These are phyloP conservation scores for Chlorella sp. DNA, from an alignment of 139 green algal species.

Conservation along the genomic window DNA sequence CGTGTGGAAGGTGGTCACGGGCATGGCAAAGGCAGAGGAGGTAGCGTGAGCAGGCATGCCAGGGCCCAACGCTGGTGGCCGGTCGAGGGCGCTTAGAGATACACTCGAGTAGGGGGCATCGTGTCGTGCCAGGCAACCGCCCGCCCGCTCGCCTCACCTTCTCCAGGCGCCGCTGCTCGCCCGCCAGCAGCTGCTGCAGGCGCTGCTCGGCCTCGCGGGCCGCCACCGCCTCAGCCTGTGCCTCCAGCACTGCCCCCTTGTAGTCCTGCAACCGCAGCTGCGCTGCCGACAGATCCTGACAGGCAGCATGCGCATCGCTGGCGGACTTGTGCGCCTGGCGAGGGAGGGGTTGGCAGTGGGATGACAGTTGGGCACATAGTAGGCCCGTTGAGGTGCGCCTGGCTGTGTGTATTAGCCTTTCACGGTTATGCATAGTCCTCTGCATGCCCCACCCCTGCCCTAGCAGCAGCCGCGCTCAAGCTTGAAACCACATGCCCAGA, in stretches of 20 bases:
- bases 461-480: neutral
- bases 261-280: no score
- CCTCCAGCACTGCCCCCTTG: neutral
- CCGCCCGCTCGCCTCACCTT: conserved; percentile 2
- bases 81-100: neutral
- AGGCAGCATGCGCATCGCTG: neutral
- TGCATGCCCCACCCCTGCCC: neutral
- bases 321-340: conserved; percentile 3
- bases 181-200: conserved; percentile 30
- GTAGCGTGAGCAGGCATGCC: no score
- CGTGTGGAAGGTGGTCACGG: no score
- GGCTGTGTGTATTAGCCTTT: no score
- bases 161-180: conserved; percentile 19
- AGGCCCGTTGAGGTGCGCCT: no score
- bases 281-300: conserved; percentile 3
- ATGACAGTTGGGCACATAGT: no score
- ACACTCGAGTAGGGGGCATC: no score
- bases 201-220: conserved; percentile 31
- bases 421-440: no score
- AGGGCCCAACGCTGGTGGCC: neutral
- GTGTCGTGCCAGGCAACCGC: no score
- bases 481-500: neutral
- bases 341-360: no score
- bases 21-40: neutral
- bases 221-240: neutral